Conservation (phyloP, 1,139 yeast species). For the Blastobotrys elegans region DNA sequence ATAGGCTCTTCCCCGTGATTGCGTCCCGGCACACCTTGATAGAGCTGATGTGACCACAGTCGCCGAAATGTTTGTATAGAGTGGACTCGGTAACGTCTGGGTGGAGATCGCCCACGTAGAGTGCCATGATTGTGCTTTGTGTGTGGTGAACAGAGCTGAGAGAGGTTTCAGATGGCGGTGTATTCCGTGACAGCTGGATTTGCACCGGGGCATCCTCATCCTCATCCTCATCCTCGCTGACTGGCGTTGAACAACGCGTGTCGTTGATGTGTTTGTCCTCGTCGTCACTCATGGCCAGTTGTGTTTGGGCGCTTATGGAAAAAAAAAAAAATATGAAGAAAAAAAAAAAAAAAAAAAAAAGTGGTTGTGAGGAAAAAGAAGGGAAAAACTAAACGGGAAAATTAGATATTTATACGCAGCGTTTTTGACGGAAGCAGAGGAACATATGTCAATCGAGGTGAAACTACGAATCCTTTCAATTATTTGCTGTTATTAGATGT, state of each 20-base stretch:
- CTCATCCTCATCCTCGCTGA: not conserved
- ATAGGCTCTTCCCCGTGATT: slow-evolving; percentile 39
- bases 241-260: not conserved
- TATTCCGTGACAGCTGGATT: not conserved
- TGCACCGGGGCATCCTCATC: slow-evolving; percentile 7
- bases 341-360: not conserved
- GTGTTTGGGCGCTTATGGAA: not conserved
- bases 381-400: not conserved
- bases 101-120: slow-evolving; percentile 49
- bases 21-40: slow-evolving; percentile 43
- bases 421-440: too few species aligned
- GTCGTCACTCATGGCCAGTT: not conserved
- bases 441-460: too few species aligned
- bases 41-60: slow-evolving; percentile 40
- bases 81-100: slow-evolving; percentile 38
- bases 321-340: not conserved
- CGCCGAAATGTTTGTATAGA: slow-evolving; percentile 36
- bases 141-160: not conserved
- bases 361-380: not conserved
- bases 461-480: too few species aligned
- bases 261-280: not conserved
- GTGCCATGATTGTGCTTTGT: slow-evolving; percentile 5
- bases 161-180: slow-evolving; percentile 1
- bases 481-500: too few species aligned
- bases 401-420: not conserved